phyloP scores from a whole-genome alignment of 169 alveolate genomes.

The Plasmodium blacklocki region DNA sequence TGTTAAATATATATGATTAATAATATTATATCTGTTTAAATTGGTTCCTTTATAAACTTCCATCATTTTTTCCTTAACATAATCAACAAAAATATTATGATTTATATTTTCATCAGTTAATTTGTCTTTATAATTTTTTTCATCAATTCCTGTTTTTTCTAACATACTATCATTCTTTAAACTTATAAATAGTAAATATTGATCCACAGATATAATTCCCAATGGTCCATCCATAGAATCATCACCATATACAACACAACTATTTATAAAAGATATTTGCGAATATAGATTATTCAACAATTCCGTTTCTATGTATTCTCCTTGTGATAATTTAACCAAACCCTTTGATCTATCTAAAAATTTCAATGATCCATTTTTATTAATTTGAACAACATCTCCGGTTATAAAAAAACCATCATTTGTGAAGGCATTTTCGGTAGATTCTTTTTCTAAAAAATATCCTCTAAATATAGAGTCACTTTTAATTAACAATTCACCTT shows the following conservation, averaged over 20 bases:
- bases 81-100: not conserved
- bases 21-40: constrained; percentile 14
- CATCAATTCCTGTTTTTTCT: too few relatives aligned
- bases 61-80: constrained; percentile 31
- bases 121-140: not conserved
- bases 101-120: constrained; percentile 10
- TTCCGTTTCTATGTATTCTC: constrained; percentile 92
- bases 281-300: constrained; percentile 34
- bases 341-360: constrained; percentile 95
- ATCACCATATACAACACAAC: constrained; percentile 69
- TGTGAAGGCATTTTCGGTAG: constrained; percentile 87
- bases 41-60: constrained; percentile 31
- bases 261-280: constrained; percentile 6
- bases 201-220: constrained; percentile 26
- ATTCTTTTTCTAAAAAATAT: constrained; percentile 90
- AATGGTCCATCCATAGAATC: constrained; percentile 61
- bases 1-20: constrained; percentile 34
- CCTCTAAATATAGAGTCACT: constrained; percentile 92
- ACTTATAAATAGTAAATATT: too few relatives aligned
- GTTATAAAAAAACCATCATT: constrained; percentile 93
- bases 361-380: constrained; percentile 89
- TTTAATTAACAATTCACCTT: constrained; percentile 94
- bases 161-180: too few relatives aligned
- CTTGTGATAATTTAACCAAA: constrained; percentile 95
- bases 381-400: constrained; percentile 94